Percentiles rank a stretch among this genome's conserved stretches.
Conservation (phyloP, 2,329 filamentous ascomycete species). For the Aspergillus sp. region DNA sequence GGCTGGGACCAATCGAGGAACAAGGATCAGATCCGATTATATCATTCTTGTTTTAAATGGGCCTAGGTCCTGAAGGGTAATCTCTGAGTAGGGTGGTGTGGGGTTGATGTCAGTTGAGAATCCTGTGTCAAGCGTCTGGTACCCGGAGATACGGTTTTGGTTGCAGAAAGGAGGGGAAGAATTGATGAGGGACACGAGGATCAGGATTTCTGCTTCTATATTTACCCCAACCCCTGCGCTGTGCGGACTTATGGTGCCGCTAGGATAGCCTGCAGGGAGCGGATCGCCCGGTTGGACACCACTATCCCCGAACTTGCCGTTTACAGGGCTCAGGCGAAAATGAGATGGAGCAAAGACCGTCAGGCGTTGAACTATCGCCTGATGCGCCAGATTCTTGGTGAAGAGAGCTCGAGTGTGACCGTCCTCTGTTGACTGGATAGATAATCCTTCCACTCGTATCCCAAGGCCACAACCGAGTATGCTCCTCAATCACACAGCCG, state of each 20-base stretch:
- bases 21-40: constrained; percentile 9
- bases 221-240: constrained; percentile 26
- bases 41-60: constrained; percentile 16
- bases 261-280: constrained; percentile 5
- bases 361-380: neutral
- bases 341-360: neutral
- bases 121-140: constrained; percentile 17
- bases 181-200: constrained; percentile 10
- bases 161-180: constrained; percentile 30
- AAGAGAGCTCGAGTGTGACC: neutral
- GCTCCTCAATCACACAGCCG: constrained; percentile 13
- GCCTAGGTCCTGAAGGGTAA: constrained; percentile 2
- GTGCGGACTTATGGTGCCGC: constrained; percentile 12
- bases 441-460: constrained; percentile 8
- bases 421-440: neutral
- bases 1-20: constrained; percentile 7
- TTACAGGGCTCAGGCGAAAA: neutral
- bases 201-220: constrained; percentile 28
- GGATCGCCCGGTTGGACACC: constrained; percentile 10
- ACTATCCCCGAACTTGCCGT: neutral
- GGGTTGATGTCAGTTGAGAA: constrained; percentile 22
- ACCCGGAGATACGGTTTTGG: constrained; percentile 36
- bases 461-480: neutral
- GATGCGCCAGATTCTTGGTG: constrained; percentile 3
- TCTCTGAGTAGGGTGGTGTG: constrained; percentile 8